A percentile compares a stretch with the other conserved stretches of the same genome.
Evolutionary conservation across 2,329 filamentous ascomycete genomes (phyloP).

Genomic region (Diaporthe humulicola): DNA sequence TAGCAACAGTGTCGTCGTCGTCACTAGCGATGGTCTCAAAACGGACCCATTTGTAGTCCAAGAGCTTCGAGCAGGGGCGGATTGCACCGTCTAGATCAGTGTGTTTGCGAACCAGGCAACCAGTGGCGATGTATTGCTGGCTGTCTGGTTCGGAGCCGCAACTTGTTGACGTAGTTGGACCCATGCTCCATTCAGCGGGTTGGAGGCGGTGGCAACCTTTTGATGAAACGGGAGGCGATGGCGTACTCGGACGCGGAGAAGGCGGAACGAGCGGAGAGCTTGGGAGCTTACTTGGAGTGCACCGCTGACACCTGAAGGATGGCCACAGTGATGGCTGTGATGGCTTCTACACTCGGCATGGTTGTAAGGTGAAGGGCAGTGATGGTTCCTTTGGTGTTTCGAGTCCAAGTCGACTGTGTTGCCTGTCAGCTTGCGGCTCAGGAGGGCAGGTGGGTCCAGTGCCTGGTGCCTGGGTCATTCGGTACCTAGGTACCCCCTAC

Average conservation of each 20-base stretch:
- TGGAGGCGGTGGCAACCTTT: not conserved
- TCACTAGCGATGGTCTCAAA: not conserved
- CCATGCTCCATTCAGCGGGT: not conserved
- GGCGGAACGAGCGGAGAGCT: not conserved
- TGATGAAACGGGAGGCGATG: not conserved
- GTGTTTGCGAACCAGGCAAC: constrained; percentile 8
- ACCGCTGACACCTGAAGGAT: not conserved
- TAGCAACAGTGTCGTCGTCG: not conserved
- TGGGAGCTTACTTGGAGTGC: not conserved
- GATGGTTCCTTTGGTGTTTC: not conserved
- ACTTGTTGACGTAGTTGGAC: not conserved
- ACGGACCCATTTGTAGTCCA: constrained; percentile 3
- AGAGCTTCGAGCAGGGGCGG: constrained; percentile 14
- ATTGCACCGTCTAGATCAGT: not conserved
- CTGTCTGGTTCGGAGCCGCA: not conserved
- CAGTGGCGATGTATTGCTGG: not conserved
- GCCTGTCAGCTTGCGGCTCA: not conserved
- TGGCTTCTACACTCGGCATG: not conserved
- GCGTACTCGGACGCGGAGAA: not conserved
- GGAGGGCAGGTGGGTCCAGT: not conserved
- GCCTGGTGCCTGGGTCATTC: not conserved
- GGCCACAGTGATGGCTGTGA: not conserved
- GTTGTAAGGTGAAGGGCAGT: not conserved
- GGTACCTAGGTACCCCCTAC: not conserved
- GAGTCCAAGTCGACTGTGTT: not conserved